A percentile compares a stretch with the other conserved stretches of the same genome.
These are phyloP conservation scores for Wickerhamiella nectarea DNA, from an alignment of 805 yeast species.

Conservation along the genomic window DNA sequence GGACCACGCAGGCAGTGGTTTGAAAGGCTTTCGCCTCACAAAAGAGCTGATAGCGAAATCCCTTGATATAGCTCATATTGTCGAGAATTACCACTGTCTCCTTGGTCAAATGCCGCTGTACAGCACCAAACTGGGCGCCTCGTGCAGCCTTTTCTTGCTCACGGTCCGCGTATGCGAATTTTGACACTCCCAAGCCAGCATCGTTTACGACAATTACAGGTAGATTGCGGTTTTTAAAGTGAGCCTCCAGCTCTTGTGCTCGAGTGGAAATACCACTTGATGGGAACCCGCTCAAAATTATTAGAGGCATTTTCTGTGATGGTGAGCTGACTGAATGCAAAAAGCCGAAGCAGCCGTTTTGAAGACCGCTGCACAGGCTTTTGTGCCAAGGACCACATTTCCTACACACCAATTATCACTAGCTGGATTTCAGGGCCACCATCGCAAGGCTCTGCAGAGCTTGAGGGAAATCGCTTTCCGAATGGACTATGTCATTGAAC, in stretches of 20 bases:
- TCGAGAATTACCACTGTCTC: conserved; percentile 70
- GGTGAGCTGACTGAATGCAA: not conserved
- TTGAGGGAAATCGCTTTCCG: conserved; percentile 63
- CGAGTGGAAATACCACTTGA: conserved; percentile 70
- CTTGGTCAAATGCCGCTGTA: conserved; percentile 62
- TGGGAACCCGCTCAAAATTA: conserved; percentile 76
- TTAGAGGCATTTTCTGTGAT: conserved; percentile 77
- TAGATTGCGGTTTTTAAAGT: conserved; percentile 31
- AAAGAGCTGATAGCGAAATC: conserved; percentile 83
- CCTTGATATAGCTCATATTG: conserved; percentile 79
- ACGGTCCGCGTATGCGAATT: conserved; percentile 56
- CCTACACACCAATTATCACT: conserved; percentile 58
- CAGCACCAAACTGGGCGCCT: conserved; percentile 77
- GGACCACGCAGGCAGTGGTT: conserved; percentile 73
- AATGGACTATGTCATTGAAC: conserved; percentile 67
- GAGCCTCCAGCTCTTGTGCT: conserved; percentile 41
- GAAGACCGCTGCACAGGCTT: conserved; percentile 19
- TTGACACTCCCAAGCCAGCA: conserved; percentile 59
- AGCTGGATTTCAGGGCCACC: conserved; percentile 86
- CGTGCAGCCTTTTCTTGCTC: conserved; percentile 67
- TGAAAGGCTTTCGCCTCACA: conserved; percentile 81
- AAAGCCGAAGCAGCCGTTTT: not conserved
- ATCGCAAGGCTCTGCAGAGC: conserved; percentile 56
- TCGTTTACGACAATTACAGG: conserved; percentile 61
- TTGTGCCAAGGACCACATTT: conserved; percentile 57